Evolutionary conservation across 371 early-diverging fungal species (phyloP).

Genomic region (Mortierella polycephala): DNA sequence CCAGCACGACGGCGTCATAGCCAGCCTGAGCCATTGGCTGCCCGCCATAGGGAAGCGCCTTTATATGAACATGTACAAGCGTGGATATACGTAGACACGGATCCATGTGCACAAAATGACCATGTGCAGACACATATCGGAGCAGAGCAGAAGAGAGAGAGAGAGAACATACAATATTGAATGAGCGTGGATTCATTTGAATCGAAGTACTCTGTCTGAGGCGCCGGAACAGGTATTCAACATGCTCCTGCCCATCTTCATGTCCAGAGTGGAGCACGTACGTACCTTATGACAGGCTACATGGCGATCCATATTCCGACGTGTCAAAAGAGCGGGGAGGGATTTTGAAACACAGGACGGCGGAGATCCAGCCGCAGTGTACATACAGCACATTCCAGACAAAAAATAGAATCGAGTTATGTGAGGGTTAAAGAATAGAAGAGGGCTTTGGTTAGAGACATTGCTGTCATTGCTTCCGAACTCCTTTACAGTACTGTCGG

Average conservation of each 20-base stretch:
- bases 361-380: not conserved
- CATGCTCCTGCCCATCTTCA: too few species aligned
- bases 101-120: not conserved
- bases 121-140: not conserved
- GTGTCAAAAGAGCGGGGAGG: not conserved
- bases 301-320: not conserved
- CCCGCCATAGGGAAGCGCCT: slow-evolving; percentile 40
- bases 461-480: not conserved
- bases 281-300: slow-evolving; percentile 26
- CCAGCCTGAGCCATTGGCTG: slow-evolving; percentile 46
- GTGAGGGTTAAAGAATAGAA: not conserved
- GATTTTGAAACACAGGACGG: not conserved
- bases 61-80: not conserved
- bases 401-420: not conserved
- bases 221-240: too few species aligned
- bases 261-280: not conserved
- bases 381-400: not conserved
- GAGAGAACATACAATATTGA: too few species aligned
- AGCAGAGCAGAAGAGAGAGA: not conserved
- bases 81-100: not conserved
- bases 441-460: not conserved
- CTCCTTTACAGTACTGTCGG: too few species aligned
- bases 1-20: slow-evolving; percentile 24
- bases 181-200: too few species aligned
- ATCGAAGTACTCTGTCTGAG: too few species aligned